Evolutionary conservation across 768 basidiomycete genomes (phyloP).

Genomic region (Rhodotorula graminis): DNA sequence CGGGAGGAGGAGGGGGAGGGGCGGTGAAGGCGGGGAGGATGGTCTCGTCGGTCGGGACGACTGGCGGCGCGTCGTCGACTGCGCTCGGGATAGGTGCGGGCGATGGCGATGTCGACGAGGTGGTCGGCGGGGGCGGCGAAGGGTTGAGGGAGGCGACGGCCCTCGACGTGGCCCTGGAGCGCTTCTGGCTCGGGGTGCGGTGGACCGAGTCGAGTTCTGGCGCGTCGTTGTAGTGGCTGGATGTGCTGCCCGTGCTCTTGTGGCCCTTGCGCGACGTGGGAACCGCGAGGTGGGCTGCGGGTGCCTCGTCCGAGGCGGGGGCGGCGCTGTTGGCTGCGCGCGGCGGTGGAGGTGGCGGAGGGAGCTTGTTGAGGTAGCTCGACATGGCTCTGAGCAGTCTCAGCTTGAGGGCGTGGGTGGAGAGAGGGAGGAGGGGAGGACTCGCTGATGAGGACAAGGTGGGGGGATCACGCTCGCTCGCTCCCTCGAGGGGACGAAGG

Average conservation of each 20-base stretch:
- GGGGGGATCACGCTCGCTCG: no score
- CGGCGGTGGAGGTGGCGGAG: background rate
- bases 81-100: background rate
- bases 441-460: no score
- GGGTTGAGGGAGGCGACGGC: background rate
- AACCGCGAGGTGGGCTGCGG: background rate
- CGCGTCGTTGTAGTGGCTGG: slow-evolving; percentile 20
- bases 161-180: slow-evolving; percentile 2
- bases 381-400: background rate
- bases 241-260: background rate
- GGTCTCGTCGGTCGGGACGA: background rate
- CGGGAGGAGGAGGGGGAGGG: slow-evolving; percentile 11
- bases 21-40: slow-evolving; percentile 18
- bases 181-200: background rate
- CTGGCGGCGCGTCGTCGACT: background rate
- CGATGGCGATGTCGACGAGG: background rate
- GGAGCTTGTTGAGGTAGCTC: background rate
- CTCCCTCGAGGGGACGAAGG: no score
- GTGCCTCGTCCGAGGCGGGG: background rate
- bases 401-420: no score
- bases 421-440: no score
- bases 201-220: background rate
- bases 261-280: background rate
- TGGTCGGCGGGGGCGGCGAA: background rate
- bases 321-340: background rate